Evolutionary conservation across 148 eudicot genomes (phyloP).

Genomic region (Arbutus unedo): DNA sequence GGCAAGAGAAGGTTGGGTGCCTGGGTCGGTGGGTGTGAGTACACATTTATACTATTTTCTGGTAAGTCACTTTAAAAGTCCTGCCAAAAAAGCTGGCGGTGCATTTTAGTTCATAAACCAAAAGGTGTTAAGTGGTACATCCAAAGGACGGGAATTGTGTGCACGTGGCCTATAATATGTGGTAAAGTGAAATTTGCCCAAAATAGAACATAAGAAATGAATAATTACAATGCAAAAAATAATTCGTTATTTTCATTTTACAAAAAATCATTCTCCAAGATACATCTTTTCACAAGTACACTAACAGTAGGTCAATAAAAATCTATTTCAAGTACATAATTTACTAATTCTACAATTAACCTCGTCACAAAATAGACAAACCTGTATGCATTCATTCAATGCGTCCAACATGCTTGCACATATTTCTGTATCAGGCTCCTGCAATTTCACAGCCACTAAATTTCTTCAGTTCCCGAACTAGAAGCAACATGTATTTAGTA

Average conservation of each 20-base stretch:
- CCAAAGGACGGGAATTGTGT: not conserved
- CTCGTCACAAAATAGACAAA: slow-evolving; percentile 21
- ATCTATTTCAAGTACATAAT: not conserved
- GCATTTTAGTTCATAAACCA: not conserved
- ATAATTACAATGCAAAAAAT: not conserved
- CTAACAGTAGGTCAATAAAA: not conserved
- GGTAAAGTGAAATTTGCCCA: not conserved
- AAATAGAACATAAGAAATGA: not conserved
- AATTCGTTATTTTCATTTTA: not conserved
- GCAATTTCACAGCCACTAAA: slow-evolving; percentile 23
- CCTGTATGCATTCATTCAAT: slow-evolving; percentile 92
- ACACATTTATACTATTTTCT: not conserved
- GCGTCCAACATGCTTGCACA: slow-evolving; percentile 92
- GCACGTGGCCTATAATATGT: not conserved
- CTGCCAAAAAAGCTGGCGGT: not conserved
- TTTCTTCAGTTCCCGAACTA: slow-evolving; percentile 3
- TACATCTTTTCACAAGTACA: not conserved
- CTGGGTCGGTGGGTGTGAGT: no score
- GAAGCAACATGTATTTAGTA: not conserved
- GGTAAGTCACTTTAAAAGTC: not conserved
- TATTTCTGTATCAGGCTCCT: slow-evolving; percentile 99
- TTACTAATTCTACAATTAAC: not conserved
- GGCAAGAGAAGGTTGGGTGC: no score
- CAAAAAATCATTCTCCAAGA: not conserved
- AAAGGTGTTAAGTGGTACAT: not conserved